These are phyloP conservation scores for carrot (Daucus carota) DNA, from an alignment of 129 eudicot species.

Conservation along the genomic window DH1_v3.0 NC_030387.2:6129001-6129500, in stretches of 20 bases:
- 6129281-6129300: constrained; percentile 17
- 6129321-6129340: not conserved
- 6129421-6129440: constrained; percentile 92
- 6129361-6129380: constrained; percentile 47
- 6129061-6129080: not conserved
- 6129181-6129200: not conserved
- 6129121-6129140: not conserved
- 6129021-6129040: not conserved
- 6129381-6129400: constrained; percentile 43
- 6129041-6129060: not conserved
- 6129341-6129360: constrained; percentile 6
- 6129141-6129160: not conserved
- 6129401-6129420: constrained; percentile 73
- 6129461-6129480: constrained; percentile 86
- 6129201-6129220: not conserved
- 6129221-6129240: not conserved
- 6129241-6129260: not conserved
- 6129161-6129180: not conserved
- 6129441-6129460: constrained; percentile 71
- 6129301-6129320: constrained; percentile 7
- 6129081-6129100: not conserved
- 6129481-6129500: constrained; percentile 57
- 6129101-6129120: too few relatives aligned
- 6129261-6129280: constrained; percentile 9
- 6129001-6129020: not conserved